Conservation (phyloP, 495 filamentous ascomycete genomes). For the Xylaria telfairii region DNA sequence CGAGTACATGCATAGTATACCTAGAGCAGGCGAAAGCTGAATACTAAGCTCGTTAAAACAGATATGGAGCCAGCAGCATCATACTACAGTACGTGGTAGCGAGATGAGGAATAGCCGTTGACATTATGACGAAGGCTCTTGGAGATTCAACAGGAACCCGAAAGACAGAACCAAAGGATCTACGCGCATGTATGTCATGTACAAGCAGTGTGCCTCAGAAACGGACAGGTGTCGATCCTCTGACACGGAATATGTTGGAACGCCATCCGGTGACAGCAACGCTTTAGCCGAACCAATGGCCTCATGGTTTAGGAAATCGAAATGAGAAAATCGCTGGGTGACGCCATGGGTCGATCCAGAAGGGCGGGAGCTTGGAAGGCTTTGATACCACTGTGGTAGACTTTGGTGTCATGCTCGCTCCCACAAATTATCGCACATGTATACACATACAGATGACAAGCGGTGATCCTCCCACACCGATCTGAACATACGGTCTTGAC, state of each 20-base stretch:
- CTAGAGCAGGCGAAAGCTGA: constrained; percentile 1
- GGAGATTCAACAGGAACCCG: not conserved
- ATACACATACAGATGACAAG: not conserved
- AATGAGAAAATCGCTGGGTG: constrained; percentile 15
- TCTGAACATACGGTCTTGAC: not conserved
- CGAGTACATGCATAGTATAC: too few relatives aligned
- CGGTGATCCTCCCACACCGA: not conserved
- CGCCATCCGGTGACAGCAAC: constrained; percentile 23
- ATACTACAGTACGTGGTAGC: not conserved
- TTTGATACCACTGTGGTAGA: constrained; percentile 15
- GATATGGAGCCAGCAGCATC: not conserved
- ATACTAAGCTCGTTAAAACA: not conserved
- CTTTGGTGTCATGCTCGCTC: constrained; percentile 12
- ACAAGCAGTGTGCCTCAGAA: constrained; percentile 6
- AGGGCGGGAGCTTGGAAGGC: constrained; percentile 24
- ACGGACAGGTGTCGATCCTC: constrained; percentile 11
- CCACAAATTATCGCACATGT: not conserved
- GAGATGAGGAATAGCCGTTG: not conserved
- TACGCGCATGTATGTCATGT: not conserved
- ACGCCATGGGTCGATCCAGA: constrained; percentile 26
- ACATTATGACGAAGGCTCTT: not conserved
- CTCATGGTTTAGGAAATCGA: constrained; percentile 12
- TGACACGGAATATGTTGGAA: constrained; percentile 11
- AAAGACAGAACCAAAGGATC: not conserved
- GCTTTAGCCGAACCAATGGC: constrained; percentile 26